Percentiles rank a stretch among this genome's conserved stretches.
phyloP scores from a whole-genome alignment of 345 rosid genomes.

The Eucalyptus marginata region DNA sequence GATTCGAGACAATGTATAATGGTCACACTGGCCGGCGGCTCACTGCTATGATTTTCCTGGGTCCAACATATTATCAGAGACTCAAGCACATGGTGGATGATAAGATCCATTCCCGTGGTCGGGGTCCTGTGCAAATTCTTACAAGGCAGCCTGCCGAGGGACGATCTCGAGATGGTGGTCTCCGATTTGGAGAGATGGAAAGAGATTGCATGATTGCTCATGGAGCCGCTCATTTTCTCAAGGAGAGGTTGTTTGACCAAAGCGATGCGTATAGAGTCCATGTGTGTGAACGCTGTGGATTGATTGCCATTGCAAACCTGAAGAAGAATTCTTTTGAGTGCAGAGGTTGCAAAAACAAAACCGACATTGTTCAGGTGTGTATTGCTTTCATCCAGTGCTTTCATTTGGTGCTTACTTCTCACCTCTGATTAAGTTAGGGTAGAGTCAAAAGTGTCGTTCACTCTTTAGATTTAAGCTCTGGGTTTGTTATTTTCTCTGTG shows the following conservation, averaged over 20 bases:
- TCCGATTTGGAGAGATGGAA: constrained; percentile 97
- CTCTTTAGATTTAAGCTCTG: background rate
- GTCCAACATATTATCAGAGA: constrained; percentile 96
- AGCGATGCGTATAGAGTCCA: constrained; percentile 97
- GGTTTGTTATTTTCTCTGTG: background rate
- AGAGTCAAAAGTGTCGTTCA: background rate
- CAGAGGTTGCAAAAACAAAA: constrained; percentile 96
- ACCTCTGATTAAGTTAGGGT: background rate
- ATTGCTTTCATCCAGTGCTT: background rate
- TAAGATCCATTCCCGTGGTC: constrained; percentile 95
- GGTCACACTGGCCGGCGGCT: constrained; percentile 95
- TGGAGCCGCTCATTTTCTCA: constrained; percentile 90
- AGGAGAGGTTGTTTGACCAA: constrained; percentile 93
- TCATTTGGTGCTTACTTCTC: background rate
- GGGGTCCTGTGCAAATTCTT: constrained; percentile 94
- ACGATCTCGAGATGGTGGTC: constrained; percentile 96
- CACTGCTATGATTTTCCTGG: constrained; percentile 84
- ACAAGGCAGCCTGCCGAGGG: constrained; percentile 99
- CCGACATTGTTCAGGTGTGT: constrained; percentile 78
- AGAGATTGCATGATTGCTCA: constrained; percentile 98
- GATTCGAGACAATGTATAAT: constrained; percentile 95
- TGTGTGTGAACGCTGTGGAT: constrained; percentile 84
- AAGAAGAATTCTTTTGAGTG: constrained; percentile 90
- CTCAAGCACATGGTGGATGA: constrained; percentile 98
- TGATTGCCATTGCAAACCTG: constrained; percentile 89